Base-by-base conservation (phyloP, 345 rosid genomes). In the Laguncularia racemosa region DNA sequence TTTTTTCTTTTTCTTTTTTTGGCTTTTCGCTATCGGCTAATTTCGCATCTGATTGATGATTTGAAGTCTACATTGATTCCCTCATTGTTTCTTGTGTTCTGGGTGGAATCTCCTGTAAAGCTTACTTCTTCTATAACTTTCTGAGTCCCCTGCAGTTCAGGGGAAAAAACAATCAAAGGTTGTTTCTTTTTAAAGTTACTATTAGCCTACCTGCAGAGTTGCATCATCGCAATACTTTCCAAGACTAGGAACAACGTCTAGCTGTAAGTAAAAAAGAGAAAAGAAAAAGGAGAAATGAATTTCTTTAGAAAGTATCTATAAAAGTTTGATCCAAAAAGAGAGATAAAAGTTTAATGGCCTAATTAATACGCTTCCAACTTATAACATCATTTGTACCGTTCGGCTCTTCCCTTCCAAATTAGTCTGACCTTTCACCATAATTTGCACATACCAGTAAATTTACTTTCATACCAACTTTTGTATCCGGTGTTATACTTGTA, bases 1-100 rank as follows among this genome's bases (percentile, higher is more conserved):
- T n/a, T n/a, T n/a, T n/a, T 74, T 64, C 61, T 60, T 67, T 70
- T 73, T 62, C 62, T 50, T 71, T 70, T 74, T 46, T 33, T 33
- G 1, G 1, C n/a, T n/a, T 33, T 33, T 7, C 9, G 40, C 9
- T 57, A 73, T 80, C 66, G 72, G 73, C 75, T 78, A 61, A 64
- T 40, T 14, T 28, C 17, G 49, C 16, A 20, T 48, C 20, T 70
- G 66, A 65, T 54, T 63, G 65, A 52, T 78, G 73, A 47, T 55
- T 65, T 56, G 67, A 59, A 49, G 63, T 61, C 53, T 64, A 71
- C 59, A 56, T 38, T 45, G 67, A 71, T 66, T 40, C 33, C 59
- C 50, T 43, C 26, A 56, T 48, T 38, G 33, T 40, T 65, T 66
- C 43, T 66, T 44, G 65, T 23, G 28, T 54, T 40, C 56, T 61